phyloP scores from a whole-genome alignment of 306 rosid genomes.

The Pterocarpus santalinus region DNA sequence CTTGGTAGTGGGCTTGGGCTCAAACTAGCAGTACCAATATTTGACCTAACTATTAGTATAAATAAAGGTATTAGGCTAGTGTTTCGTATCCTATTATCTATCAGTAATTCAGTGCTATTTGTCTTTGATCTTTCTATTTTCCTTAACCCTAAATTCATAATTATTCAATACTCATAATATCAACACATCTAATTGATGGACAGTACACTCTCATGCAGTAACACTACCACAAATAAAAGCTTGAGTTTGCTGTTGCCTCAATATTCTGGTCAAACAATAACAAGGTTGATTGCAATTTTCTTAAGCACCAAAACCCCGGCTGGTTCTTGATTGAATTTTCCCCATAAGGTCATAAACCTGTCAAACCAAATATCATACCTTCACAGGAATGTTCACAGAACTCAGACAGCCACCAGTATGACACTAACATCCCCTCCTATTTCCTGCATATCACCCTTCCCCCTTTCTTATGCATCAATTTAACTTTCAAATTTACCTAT shows the following conservation, averaged over 20 bases:
- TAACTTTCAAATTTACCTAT: not conserved
- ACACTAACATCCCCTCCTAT: not conserved
- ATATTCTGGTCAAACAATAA: not conserved
- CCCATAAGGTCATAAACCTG: not conserved
- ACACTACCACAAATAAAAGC: constrained; percentile 14
- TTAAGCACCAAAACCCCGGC: not conserved
- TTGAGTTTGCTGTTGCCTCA: constrained; percentile 4
- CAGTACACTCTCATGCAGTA: not conserved
- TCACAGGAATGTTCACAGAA: not conserved
- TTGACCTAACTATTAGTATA: too few species aligned
- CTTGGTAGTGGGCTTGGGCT: too few species aligned
- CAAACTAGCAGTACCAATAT: too few species aligned
- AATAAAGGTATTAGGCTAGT: too few species aligned
- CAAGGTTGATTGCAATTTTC: not conserved
- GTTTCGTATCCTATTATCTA: too few species aligned
- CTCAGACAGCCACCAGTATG: not conserved
- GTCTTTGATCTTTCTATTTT: too few species aligned
- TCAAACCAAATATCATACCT: not conserved
- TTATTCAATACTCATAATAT: too few species aligned
- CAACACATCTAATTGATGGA: not conserved
- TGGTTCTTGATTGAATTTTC: not conserved
- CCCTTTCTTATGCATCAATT: constrained; percentile 15
- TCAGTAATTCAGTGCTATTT: too few species aligned
- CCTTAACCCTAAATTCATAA: too few species aligned
- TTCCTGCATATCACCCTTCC: not conserved